These are phyloP conservation scores for Usnea hakonensis DNA, from an alignment of 495 filamentous ascomycete genomes.

Conservation along the genomic window DNA sequence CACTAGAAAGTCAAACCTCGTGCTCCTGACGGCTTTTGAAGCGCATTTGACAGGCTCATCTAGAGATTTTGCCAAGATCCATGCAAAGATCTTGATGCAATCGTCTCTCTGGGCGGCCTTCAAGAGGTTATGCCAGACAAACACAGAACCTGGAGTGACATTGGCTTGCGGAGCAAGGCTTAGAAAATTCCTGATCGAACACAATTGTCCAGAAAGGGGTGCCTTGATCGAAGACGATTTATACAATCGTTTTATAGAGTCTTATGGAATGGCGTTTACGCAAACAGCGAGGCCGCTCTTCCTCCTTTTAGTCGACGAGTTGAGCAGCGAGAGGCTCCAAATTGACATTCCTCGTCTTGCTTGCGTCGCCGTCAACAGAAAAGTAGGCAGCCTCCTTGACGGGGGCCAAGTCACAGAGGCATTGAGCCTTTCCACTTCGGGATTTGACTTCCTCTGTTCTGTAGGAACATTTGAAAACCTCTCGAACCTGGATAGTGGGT, in stretches of 20 bases:
- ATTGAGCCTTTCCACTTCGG: slow-evolving; percentile 41
- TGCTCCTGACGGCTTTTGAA: slow-evolving; percentile 1
- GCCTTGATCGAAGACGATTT: slow-evolving; percentile 44
- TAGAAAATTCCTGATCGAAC: slow-evolving; percentile 40
- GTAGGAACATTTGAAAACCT: slow-evolving; percentile 42
- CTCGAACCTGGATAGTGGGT: slow-evolving; percentile 40
- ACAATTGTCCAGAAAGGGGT: slow-evolving; percentile 33
- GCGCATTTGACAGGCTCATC: neutral
- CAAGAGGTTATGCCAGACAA: slow-evolving; percentile 29
- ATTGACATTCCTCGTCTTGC: slow-evolving; percentile 33
- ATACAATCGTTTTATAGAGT: slow-evolving; percentile 44
- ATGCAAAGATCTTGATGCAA: slow-evolving; percentile 39
- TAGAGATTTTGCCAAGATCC: slow-evolving; percentile 36
- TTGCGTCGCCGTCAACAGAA: slow-evolving; percentile 27
- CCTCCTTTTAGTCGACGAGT: slow-evolving; percentile 39
- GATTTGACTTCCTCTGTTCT: slow-evolving; percentile 47
- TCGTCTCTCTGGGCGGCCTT: slow-evolving; percentile 51
- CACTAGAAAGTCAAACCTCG: neutral
- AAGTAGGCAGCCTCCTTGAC: slow-evolving; percentile 37
- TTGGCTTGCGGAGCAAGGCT: slow-evolving; percentile 44
- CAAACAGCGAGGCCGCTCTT: slow-evolving; percentile 37
- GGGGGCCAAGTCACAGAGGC: slow-evolving; percentile 43
- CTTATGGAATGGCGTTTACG: slow-evolving; percentile 36
- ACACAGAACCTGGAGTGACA: slow-evolving; percentile 39
- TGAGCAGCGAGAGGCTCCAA: slow-evolving; percentile 33